Conservation (phyloP, 2,329 filamentous ascomycete species). For the Ceratocystis cacaofunesta region DNA sequence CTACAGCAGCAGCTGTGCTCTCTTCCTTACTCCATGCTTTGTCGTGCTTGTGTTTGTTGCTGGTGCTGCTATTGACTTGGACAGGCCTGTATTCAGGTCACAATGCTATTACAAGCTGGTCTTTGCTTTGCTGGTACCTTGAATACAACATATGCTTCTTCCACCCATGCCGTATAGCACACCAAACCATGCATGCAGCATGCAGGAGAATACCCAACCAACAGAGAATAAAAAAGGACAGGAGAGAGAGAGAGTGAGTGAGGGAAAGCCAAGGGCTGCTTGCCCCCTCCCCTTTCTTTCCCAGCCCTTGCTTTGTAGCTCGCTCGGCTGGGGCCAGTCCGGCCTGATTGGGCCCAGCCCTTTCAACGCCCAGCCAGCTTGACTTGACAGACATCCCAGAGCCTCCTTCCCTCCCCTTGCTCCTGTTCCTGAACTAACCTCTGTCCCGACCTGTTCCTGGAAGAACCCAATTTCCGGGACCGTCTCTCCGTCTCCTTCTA, state of each 20-base stretch:
- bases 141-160: too few species aligned
- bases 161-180: too few species aligned
- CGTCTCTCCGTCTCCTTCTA: background rate
- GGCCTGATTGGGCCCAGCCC: background rate
- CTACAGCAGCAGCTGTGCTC: too few species aligned
- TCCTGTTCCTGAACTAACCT: background rate
- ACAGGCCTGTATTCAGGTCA: too few species aligned
- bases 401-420: background rate
- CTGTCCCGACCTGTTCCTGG: background rate
- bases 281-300: background rate
- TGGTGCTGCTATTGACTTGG: too few species aligned
- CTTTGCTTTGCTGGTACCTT: background rate
- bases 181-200: background rate
- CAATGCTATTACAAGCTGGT: background rate
- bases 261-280: background rate
- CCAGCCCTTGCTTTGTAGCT: background rate
- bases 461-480: constrained; percentile 1
- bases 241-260: background rate
- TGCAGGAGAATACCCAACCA: background rate
- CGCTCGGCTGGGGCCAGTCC: background rate
- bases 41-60: too few species aligned
- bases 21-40: too few species aligned
- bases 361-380: background rate
- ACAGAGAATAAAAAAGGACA: background rate
- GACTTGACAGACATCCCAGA: background rate